Evolutionary conservation across 1,284 basidiomycete genomes (phyloP).

Genomic region (Cryptococcus deneoformans): DNA sequence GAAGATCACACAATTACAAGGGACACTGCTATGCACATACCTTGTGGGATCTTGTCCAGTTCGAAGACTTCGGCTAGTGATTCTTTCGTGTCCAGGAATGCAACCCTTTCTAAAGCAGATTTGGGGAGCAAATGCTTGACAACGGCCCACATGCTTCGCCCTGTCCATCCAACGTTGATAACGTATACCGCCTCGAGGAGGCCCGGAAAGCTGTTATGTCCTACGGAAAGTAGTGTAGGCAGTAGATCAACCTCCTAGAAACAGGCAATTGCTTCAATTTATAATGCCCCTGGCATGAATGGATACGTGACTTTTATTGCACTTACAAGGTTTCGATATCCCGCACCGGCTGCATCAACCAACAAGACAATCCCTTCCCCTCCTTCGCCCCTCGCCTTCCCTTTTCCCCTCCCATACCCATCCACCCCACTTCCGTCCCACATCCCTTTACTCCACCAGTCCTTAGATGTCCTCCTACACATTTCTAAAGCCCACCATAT

Average conservation of each 20-base stretch:
- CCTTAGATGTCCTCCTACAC: conserved; percentile 30
- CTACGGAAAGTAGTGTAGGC: conserved; percentile 41
- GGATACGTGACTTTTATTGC: neutral
- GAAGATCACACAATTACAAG: neutral
- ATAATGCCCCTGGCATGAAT: neutral
- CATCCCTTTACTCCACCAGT: conserved; percentile 31
- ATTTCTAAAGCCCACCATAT: conserved; percentile 46
- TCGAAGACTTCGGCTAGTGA: conserved; percentile 36
- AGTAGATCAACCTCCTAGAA: conserved; percentile 47
- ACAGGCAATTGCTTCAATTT: neutral
- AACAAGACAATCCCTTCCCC: conserved; percentile 42
- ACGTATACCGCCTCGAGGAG: conserved; percentile 49
- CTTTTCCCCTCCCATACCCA: conserved; percentile 5
- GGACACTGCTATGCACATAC: conserved; percentile 14
- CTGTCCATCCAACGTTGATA: conserved; percentile 54
- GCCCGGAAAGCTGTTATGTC: conserved; percentile 47
- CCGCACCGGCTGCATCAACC: conserved; percentile 44
- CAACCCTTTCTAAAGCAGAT: conserved; percentile 51
- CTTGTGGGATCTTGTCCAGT: conserved; percentile 27
- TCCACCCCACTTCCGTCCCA: conserved; percentile 9
- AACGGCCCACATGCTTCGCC: conserved; percentile 52
- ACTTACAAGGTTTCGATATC: conserved; percentile 47
- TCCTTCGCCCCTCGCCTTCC: conserved; percentile 11
- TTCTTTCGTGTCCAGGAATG: conserved; percentile 40
- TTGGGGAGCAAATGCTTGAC: conserved; percentile 52